Percentiles rank a stretch among this genome's conserved stretches.
Conservation (phyloP, 139 green algal genomes). For the Axilococcus clingmanii region DNA sequence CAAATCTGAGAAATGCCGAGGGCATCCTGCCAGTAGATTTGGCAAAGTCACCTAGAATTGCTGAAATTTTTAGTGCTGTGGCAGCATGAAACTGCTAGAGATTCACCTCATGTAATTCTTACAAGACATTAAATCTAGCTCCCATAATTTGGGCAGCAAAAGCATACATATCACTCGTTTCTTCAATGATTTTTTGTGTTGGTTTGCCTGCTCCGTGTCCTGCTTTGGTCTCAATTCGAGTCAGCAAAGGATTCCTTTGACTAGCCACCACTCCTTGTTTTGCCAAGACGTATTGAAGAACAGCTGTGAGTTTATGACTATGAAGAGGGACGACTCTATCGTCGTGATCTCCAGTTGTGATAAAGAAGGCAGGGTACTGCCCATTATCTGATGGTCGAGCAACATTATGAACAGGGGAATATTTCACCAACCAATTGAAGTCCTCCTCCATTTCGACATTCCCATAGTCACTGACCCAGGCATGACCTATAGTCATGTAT, state of each 20-base stretch:
- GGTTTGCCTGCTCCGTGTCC: slow-evolving; percentile 86
- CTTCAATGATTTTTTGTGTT: slow-evolving; percentile 75
- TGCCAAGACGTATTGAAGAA: slow-evolving; percentile 66
- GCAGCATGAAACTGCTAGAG: too few relatives aligned
- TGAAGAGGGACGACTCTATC: slow-evolving; percentile 84
- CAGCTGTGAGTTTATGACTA: slow-evolving; percentile 70
- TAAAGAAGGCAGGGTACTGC: slow-evolving; percentile 76
- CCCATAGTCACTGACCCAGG: slow-evolving; percentile 80
- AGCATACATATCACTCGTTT: slow-evolving; percentile 32
- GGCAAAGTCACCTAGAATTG: not conserved
- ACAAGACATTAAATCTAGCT: slow-evolving; percentile 11
- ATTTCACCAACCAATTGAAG: slow-evolving; percentile 59
- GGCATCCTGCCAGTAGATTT: not conserved
- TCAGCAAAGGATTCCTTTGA: slow-evolving; percentile 85
- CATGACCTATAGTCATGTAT: slow-evolving; percentile 86
- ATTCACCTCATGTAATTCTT: too few relatives aligned
- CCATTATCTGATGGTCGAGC: slow-evolving; percentile 22
- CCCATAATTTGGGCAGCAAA: slow-evolving; percentile 27
- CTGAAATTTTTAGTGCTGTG: too few relatives aligned
- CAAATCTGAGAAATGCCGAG: not conserved
- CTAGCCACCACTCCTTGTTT: slow-evolving; percentile 1
- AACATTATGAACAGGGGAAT: slow-evolving; percentile 91
- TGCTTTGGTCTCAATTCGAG: slow-evolving; percentile 64
- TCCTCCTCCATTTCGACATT: slow-evolving; percentile 53
- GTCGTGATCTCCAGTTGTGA: slow-evolving; percentile 81